These are phyloP conservation scores for Davidsoniella australis DNA, from an alignment of 2,329 filamentous ascomycete species.

Conservation along the genomic window DNA sequence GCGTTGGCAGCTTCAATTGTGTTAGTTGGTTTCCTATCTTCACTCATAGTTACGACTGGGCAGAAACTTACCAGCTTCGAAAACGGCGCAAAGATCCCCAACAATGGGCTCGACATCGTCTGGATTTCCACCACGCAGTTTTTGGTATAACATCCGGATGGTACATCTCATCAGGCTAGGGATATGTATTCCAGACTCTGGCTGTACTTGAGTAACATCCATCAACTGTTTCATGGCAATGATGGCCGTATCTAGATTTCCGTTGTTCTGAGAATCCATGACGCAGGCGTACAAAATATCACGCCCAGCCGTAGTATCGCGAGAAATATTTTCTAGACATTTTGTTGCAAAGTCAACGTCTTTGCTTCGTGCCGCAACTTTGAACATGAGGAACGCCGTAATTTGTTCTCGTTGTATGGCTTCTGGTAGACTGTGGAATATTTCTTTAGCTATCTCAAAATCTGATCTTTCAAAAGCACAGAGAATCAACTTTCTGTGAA, in stretches of 20 bases:
- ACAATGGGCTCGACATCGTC: conserved; percentile 16
- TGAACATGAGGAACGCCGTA: conserved; percentile 61
- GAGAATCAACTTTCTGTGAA: conserved; percentile 50
- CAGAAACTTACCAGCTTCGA: conserved; percentile 25
- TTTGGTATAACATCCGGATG: conserved; percentile 31
- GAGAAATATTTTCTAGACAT: conserved; percentile 44
- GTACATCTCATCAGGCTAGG: conserved; percentile 30
- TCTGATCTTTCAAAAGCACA: conserved; percentile 47
- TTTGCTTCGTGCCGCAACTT: conserved; percentile 42
- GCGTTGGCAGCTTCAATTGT: conserved; percentile 23
- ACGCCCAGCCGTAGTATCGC: conserved; percentile 29
- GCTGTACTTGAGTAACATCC: conserved; percentile 16
- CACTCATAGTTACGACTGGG: background rate
- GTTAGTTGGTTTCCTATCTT: conserved; percentile 9
- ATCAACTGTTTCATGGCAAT: conserved; percentile 21
- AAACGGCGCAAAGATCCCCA: conserved; percentile 36
- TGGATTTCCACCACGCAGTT: conserved; percentile 21
- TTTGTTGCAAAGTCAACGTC: conserved; percentile 42
- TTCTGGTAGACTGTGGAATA: conserved; percentile 43
- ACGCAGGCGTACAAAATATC: conserved; percentile 66
- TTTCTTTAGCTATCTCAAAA: conserved; percentile 30
- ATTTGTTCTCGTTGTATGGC: conserved; percentile 40
- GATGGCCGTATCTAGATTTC: conserved; percentile 40
- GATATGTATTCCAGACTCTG: conserved; percentile 17
- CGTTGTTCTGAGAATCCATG: conserved; percentile 52